Evolutionary conservation across 2,329 filamentous ascomycete genomes (phyloP).

Genomic region (Coniochaeta sp.): DNA sequence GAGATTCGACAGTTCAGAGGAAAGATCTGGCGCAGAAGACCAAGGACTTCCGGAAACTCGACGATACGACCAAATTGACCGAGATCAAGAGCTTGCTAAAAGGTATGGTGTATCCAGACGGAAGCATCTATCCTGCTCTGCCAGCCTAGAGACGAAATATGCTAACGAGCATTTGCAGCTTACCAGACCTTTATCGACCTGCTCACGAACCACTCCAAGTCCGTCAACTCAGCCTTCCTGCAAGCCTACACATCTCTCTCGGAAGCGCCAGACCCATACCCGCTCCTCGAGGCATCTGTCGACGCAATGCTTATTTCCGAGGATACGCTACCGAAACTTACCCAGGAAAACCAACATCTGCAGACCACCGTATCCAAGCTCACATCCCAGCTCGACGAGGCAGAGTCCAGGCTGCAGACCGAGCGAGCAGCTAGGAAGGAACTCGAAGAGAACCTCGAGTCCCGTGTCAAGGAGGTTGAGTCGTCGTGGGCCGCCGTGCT

Average conservation of each 20-base stretch:
- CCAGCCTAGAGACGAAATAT: not conserved
- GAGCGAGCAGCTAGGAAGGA: conserved; percentile 68
- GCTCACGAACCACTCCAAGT: conserved; percentile 91
- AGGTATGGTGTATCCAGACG: conserved; percentile 48
- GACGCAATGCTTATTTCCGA: conserved; percentile 89
- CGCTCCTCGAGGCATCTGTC: conserved; percentile 89
- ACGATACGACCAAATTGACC: conserved; percentile 76
- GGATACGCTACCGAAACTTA: conserved; percentile 84
- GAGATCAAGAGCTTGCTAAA: conserved; percentile 90
- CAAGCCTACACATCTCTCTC: conserved; percentile 89
- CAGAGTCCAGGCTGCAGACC: conserved; percentile 70
- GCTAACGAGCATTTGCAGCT: conserved; percentile 41
- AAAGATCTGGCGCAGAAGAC: conserved; percentile 99
- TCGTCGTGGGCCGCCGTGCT: conserved; percentile 83
- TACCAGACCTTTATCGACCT: conserved; percentile 98
- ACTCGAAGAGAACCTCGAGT: conserved; percentile 70
- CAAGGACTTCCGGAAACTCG: conserved; percentile 92
- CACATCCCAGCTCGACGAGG: conserved; percentile 74
- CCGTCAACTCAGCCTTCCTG: conserved; percentile 86
- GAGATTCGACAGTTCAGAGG: conserved; percentile 89
- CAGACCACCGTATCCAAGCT: conserved; percentile 70
- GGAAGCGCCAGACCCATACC: conserved; percentile 94
- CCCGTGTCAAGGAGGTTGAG: conserved; percentile 82
- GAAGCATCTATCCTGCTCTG: not conserved
- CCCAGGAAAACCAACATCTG: conserved; percentile 82